Base-by-base conservation (phyloP, 305 asterid genomes). In the Fraxinus xanthoxyloides region DNA sequence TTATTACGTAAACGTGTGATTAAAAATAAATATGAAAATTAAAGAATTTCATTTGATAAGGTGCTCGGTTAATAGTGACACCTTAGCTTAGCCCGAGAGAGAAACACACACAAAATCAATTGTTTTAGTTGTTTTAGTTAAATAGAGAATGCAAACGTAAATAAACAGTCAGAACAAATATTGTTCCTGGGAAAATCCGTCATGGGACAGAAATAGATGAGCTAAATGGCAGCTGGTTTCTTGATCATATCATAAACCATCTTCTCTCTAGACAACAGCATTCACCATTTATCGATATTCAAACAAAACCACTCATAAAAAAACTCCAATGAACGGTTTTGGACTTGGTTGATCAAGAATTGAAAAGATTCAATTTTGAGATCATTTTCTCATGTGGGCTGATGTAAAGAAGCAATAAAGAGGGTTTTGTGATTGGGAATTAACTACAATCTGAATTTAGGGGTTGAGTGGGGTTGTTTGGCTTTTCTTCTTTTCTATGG, bases 151-250 rank as follows among this genome's bases (percentile, higher is more conserved):
- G 31, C 26, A 61, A 9, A 7, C 26, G 69, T 7, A 21, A 23
- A 61, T 23, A 7, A 61, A 61, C 31, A 80, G 80, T 73, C 75
- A 72, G 26, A 79, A 78, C 82, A 81, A 84, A 81, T 31, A 83
- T 80, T 85, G 19, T 72, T 63, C 84, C 67, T 89, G 75, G 86
- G 84, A 80, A 80, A 81, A 81, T 78, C 89, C 87, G 88, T 86
- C 86, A 61, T 1, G 81, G 69, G 79, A 46, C 28, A 67, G 79
- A 82, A 23, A 77, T 65, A 79, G 84, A 7, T 56, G 67, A 74
- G 85, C 83, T 76, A 80, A 81, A 74, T 7, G 87, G 87, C 85
- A 85, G 90, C 88, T 86, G 87, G 34, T 72, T 86, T 85, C 80
- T 83, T 82, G 85, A 88, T 86, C 87, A 82, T 77, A 83, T 69